Conservation (phyloP, 2,329 filamentous ascomycete species). For the Aspergillus fischeri region DNA sequence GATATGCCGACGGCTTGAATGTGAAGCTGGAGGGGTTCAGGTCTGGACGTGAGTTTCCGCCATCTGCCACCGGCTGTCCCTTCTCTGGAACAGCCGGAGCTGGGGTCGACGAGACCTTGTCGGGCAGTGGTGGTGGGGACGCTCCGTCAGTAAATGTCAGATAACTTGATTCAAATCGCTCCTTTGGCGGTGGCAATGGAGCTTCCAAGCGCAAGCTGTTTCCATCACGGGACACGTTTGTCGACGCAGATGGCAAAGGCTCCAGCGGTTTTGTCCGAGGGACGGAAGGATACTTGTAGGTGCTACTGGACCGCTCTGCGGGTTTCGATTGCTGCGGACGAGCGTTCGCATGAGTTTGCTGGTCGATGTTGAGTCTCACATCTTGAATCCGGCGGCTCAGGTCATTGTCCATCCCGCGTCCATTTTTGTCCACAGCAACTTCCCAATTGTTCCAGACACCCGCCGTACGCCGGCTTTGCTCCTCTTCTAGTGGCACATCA, state of each 20-base stretch:
- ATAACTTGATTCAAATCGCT: slow-evolving; percentile 15
- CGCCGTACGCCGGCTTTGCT: slow-evolving; percentile 51
- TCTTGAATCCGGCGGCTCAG: slow-evolving; percentile 51
- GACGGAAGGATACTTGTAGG: slow-evolving; percentile 43
- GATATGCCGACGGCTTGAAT: slow-evolving; percentile 78
- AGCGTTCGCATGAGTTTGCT: slow-evolving; percentile 9
- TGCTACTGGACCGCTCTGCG: slow-evolving; percentile 17
- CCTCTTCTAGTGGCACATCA: slow-evolving; percentile 55
- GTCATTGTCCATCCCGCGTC: slow-evolving; percentile 37
- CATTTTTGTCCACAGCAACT: slow-evolving; percentile 36
- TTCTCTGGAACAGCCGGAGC: slow-evolving; percentile 26
- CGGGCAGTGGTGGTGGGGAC: slow-evolving; percentile 23
- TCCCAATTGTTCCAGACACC: slow-evolving; percentile 55
- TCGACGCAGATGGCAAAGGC: slow-evolving; percentile 16
- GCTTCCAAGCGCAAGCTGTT: slow-evolving; percentile 20
- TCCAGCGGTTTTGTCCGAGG: slow-evolving; percentile 33
- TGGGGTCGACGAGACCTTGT: slow-evolving; percentile 18
- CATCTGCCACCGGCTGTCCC: slow-evolving; percentile 11
- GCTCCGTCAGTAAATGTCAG: slow-evolving; percentile 15
- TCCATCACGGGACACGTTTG: slow-evolving; percentile 13
- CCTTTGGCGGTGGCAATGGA: slow-evolving; percentile 40
- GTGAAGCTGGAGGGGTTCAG: slow-evolving; percentile 58
- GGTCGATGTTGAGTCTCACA: slow-evolving; percentile 41
- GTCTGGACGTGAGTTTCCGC: slow-evolving; percentile 17
- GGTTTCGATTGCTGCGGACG: slow-evolving; percentile 8